A percentile compares a stretch with the other conserved stretches of the same genome.
phyloP scores from a whole-genome alignment of 2,329 filamentous ascomycete genomes.

The Curvularia lunata region DNA sequence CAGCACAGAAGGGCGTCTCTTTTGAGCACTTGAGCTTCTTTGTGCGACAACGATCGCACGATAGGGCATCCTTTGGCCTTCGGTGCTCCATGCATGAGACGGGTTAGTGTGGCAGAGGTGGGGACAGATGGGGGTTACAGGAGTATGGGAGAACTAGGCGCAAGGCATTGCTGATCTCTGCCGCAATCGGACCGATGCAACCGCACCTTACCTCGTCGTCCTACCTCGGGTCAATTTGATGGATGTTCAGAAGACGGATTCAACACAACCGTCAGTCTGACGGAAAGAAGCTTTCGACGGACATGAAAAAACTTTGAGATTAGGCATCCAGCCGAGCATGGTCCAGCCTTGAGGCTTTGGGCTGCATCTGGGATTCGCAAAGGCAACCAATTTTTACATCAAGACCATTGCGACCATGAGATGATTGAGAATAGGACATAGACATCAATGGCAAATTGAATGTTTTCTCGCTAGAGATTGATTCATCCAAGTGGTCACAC shows the following conservation, averaged over 20 bases:
- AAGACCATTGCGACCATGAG: too few species aligned
- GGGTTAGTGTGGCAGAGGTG: slow-evolving; percentile 15
- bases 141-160: slow-evolving; percentile 4
- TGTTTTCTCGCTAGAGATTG: background rate
- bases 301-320: too few species aligned
- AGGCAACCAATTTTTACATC: background rate
- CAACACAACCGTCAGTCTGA: background rate
- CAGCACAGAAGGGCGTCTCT: slow-evolving; percentile 28
- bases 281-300: background rate
- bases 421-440: background rate
- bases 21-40: slow-evolving; percentile 41
- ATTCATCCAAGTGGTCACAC: background rate
- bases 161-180: slow-evolving; percentile 10
- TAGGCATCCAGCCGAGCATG: too few species aligned
- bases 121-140: slow-evolving; percentile 15
- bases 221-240: too few species aligned
- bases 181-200: slow-evolving; percentile 11
- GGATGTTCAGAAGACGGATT: background rate
- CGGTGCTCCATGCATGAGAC: slow-evolving; percentile 34
- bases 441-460: background rate
- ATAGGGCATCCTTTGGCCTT: slow-evolving; percentile 25
- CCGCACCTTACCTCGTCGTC: background rate
- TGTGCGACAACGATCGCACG: slow-evolving; percentile 34
- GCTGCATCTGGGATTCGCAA: background rate
- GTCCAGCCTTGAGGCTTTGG: background rate